Evolutionary conservation across 148 eudicot species (phyloP).

Genomic region (Silene conica): DNA sequence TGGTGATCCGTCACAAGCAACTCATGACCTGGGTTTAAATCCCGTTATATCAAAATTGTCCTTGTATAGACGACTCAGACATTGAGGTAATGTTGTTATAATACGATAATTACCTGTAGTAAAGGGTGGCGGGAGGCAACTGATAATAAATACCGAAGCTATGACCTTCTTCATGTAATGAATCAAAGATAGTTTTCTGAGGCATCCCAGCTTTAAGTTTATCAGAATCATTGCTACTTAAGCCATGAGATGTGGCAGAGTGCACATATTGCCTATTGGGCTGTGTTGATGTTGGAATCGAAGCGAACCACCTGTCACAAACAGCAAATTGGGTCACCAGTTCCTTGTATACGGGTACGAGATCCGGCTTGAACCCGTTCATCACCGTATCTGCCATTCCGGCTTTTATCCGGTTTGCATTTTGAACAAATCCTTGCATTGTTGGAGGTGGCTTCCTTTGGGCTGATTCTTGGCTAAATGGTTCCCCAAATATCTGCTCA

Average conservation of each 20-base stretch:
- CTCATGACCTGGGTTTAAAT: no score
- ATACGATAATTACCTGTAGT: slow-evolving; percentile 40
- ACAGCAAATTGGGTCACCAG: slow-evolving; percentile 61
- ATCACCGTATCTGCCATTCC: slow-evolving; percentile 60
- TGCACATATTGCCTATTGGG: slow-evolving; percentile 66
- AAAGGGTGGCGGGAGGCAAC: slow-evolving; percentile 62
- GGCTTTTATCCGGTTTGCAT: slow-evolving; percentile 40
- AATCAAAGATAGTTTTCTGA: slow-evolving; percentile 77
- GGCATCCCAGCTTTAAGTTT: slow-evolving; percentile 56
- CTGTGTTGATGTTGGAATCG: slow-evolving; percentile 69
- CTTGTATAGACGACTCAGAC: no score
- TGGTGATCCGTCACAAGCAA: no score
- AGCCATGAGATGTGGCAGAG: slow-evolving; percentile 73
- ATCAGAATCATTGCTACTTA: slow-evolving; percentile 42
- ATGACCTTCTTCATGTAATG: slow-evolving; percentile 51
- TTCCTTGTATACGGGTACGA: slow-evolving; percentile 63
- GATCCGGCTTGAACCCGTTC: slow-evolving; percentile 75
- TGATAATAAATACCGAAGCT: slow-evolving; percentile 72
- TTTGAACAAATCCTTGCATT: slow-evolving; percentile 73
- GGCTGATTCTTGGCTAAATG: slow-evolving; percentile 38
- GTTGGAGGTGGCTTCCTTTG: slow-evolving; percentile 28
- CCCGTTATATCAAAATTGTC: no score
- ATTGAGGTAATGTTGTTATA: no score
- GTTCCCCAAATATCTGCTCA: slow-evolving; percentile 45
- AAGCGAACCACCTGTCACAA: slow-evolving; percentile 72